These are phyloP conservation scores for Aspergillus cejpii DNA, from an alignment of 2,329 filamentous ascomycete genomes.

Conservation along the genomic window DNA sequence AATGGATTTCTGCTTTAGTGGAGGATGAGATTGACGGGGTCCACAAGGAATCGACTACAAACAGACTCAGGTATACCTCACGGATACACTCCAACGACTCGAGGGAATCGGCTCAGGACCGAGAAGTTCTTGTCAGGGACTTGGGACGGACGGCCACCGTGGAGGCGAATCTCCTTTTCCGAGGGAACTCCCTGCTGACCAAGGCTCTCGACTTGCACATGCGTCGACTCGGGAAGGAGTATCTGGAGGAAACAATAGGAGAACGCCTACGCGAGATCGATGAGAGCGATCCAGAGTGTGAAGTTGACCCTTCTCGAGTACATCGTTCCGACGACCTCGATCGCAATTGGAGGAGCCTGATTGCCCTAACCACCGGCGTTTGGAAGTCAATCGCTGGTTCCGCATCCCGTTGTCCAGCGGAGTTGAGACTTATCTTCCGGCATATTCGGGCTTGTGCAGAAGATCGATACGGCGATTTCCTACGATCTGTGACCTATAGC, in stretches of 20 bases:
- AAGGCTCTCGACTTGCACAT: slow-evolving; percentile 93
- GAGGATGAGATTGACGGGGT: slow-evolving; percentile 97
- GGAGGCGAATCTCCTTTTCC: slow-evolving; percentile 90
- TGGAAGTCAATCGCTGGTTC: slow-evolving; percentile 78
- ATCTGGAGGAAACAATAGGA: slow-evolving; percentile 78
- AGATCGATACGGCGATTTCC: slow-evolving; percentile 86
- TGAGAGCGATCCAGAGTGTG: slow-evolving; percentile 81
- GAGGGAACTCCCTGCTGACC: slow-evolving; percentile 88
- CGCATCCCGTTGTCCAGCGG: slow-evolving; percentile 67
- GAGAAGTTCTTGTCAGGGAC: slow-evolving; percentile 56
- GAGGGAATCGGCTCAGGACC: slow-evolving; percentile 50
- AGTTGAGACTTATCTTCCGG: slow-evolving; percentile 77
- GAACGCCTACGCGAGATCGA: slow-evolving; percentile 85
- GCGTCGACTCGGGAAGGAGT: slow-evolving; percentile 87
- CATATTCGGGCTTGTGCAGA: slow-evolving; percentile 90
- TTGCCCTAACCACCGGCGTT: slow-evolving; percentile 69
- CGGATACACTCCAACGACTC: slow-evolving; percentile 58
- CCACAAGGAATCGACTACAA: slow-evolving; percentile 70
- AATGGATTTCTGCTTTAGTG: slow-evolving; percentile 88
- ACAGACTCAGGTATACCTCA: slow-evolving; percentile 54
- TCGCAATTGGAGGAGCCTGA: slow-evolving; percentile 73
- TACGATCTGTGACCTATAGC: slow-evolving; percentile 83
- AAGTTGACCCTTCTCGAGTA: slow-evolving; percentile 84
- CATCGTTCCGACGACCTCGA: slow-evolving; percentile 62
- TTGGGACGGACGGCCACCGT: slow-evolving; percentile 58